Evolutionary conservation across 805 yeast species (phyloP), one percentile per base, ranked within the genome.

Genomic region (Lachancea lanzarotensis): DNA sequence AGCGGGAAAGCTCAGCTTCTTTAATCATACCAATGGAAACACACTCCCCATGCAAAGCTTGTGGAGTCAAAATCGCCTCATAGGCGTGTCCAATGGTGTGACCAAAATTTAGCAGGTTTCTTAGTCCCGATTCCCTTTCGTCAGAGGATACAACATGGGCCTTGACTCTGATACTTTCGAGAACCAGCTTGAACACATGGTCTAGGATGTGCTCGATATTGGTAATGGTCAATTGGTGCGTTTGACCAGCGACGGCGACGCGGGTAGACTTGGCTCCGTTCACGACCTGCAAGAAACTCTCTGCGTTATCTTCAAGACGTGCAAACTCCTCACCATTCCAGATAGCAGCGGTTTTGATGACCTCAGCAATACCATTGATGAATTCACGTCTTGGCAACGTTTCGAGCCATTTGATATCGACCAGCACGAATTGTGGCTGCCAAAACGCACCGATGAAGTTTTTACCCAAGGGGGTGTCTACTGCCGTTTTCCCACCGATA

Each of bases 321-420:
- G 82, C 70, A 63, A 93, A 93, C 61, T 93, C 98, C 0, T 59
- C 72, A 51, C 85, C 96, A 62, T 90, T 82, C 98, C 98, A 93
- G 59, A 93, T 90, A 20, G 97, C 96, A 17, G 98, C 98, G 13
- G 98, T 93, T 68, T 93, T 93, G 55, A 93, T 83, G 40, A 93
- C 96, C 68, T 93, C 98, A 3, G 96, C 96, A 90, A 93, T 93
- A 49, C 98, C 98, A 61, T 93, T 93, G 57, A 93, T 86, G 65
- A 93, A 88, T 65, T 93, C 98, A 57, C 98, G 79, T 42, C 81
- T 82, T 1, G 98, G 97, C 47, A 93, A 73, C 15, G 97, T 84
- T 51, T 82, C 83, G 59, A 93, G 73, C 70, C 93, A 91, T 31
- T 82, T 75, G 44, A 90, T 80, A 66, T 93, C 98, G 25, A 84